Evolutionary conservation across 306 rosid species (phyloP).

Genomic region (Corylus americana): DNA sequence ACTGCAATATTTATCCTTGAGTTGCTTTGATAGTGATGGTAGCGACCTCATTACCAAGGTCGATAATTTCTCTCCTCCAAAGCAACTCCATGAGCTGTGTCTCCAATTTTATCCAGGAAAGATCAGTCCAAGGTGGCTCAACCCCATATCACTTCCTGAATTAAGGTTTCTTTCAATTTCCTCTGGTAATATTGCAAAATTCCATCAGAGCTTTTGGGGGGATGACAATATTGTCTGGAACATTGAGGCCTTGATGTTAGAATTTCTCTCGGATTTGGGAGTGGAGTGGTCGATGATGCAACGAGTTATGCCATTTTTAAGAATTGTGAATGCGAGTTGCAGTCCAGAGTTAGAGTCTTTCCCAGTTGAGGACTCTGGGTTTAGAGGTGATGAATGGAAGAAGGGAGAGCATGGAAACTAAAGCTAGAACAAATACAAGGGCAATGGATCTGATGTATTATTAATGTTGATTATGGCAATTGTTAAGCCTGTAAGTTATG

Average conservation of each 20-base stretch:
- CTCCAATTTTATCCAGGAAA: constrained; percentile 31
- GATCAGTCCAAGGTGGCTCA: constrained; percentile 35
- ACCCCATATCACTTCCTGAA: constrained; percentile 34
- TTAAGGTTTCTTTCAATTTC: constrained; percentile 29
- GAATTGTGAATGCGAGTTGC: constrained; percentile 28
- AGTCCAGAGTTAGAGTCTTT: constrained; percentile 34
- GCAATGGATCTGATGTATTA: neutral
- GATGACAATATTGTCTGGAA: constrained; percentile 27
- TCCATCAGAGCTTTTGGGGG: constrained; percentile 25
- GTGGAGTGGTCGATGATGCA: constrained; percentile 28
- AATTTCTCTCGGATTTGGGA: constrained; percentile 28
- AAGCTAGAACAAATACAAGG: too few relatives aligned
- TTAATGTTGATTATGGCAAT: too few relatives aligned
- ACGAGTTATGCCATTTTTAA: constrained; percentile 23
- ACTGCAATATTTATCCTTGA: constrained; percentile 32
- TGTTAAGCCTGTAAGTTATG: neutral
- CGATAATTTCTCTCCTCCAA: constrained; percentile 28
- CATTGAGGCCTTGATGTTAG: constrained; percentile 31
- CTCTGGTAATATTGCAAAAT: constrained; percentile 26
- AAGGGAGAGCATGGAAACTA: constrained; percentile 16
- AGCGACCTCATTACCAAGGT: constrained; percentile 29
- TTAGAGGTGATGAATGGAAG: constrained; percentile 35
- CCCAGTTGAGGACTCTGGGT: constrained; percentile 27
- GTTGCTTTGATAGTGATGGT: constrained; percentile 30
- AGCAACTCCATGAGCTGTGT: constrained; percentile 33